Conservation (phyloP, 208 protist species). For the Leishmania lainsoni region DNA sequence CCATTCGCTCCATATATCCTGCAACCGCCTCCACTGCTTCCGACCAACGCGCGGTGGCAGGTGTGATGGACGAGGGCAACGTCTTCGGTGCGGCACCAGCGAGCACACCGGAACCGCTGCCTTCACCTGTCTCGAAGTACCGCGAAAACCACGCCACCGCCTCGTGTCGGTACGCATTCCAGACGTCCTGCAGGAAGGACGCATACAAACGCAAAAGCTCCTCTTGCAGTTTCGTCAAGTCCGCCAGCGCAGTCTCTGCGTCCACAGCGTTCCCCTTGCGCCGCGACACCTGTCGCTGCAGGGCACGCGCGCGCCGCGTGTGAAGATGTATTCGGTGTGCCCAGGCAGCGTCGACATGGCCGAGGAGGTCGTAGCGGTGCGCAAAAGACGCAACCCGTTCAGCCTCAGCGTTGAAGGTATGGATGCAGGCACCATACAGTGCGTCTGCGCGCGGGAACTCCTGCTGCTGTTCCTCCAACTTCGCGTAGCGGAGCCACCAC, state of each 20-base stretch:
- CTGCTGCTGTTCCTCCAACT: slow-evolving; percentile 70
- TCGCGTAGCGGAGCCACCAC: slow-evolving; percentile 76
- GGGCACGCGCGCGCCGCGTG: slow-evolving; percentile 29
- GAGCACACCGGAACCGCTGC: slow-evolving; percentile 31
- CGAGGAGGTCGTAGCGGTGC: slow-evolving; percentile 75
- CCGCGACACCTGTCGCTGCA: slow-evolving; percentile 13
- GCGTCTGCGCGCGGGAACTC: slow-evolving; percentile 61
- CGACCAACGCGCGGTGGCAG: slow-evolving; percentile 66
- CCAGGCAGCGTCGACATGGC: slow-evolving; percentile 71
- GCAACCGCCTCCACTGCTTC: slow-evolving; percentile 73
- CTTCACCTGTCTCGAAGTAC: slow-evolving; percentile 31
- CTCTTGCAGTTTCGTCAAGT: slow-evolving; percentile 26
- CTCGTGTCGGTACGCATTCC: slow-evolving; percentile 77
- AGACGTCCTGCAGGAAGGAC: slow-evolving; percentile 68
- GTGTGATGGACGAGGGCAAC: slow-evolving; percentile 50
- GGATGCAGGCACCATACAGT: slow-evolving; percentile 55
- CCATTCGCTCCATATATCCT: slow-evolving; percentile 34
- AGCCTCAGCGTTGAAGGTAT: slow-evolving; percentile 54
- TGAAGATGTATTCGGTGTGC: slow-evolving; percentile 63
- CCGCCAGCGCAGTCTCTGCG: slow-evolving; percentile 13
- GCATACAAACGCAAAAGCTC: slow-evolving; percentile 46
- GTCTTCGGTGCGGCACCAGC: slow-evolving; percentile 30
- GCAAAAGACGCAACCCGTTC: slow-evolving; percentile 44
- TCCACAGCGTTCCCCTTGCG: slow-evolving; percentile 13
- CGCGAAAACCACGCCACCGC: slow-evolving; percentile 59